phyloP scores from a whole-genome alignment of 352 stramenopile species.

The Globisporangium nagaii region DNA sequence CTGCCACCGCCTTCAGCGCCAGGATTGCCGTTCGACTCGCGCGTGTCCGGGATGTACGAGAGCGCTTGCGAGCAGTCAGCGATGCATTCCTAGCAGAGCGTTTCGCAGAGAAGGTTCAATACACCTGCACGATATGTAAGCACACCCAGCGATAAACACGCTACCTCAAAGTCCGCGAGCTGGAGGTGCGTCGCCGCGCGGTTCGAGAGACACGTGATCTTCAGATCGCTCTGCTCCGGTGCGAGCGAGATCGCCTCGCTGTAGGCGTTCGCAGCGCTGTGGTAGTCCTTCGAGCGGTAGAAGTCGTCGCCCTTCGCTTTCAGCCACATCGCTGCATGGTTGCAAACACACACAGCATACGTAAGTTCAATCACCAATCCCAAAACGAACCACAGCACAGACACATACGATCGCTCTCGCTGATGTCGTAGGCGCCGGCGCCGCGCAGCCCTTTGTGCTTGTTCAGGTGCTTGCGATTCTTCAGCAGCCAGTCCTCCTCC shows the following conservation, averaged over 20 bases:
- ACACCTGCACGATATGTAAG: too few species aligned
- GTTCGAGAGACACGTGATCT: slow-evolving; percentile 63
- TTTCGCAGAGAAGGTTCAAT: too few species aligned
- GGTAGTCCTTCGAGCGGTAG: slow-evolving; percentile 61
- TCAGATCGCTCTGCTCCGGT: slow-evolving; percentile 30
- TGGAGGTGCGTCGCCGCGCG: slow-evolving; percentile 61
- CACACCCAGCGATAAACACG: background rate
- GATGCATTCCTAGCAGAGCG: slow-evolving; percentile 56
- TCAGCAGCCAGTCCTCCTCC: slow-evolving; percentile 80
- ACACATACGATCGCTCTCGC: slow-evolving; percentile 71
- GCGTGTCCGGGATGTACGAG: slow-evolving; percentile 59
- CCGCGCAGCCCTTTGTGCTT: slow-evolving; percentile 59
- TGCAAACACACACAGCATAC: background rate
- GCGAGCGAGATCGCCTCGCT: slow-evolving; percentile 43
- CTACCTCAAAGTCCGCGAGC: slow-evolving; percentile 42
- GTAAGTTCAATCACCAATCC: background rate
- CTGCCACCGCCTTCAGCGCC: background rate
- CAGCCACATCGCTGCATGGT: slow-evolving; percentile 61
- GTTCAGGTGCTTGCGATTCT: slow-evolving; percentile 76
- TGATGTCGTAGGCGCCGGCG: slow-evolving; percentile 65
- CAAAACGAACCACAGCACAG: background rate
- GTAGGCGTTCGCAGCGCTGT: slow-evolving; percentile 67
- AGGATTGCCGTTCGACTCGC: slow-evolving; percentile 15
- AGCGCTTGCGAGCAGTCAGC: slow-evolving; percentile 64
- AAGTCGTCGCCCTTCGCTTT: slow-evolving; percentile 86